Evolutionary conservation across 257 asterid genomes (phyloP).

Genomic region (Oldenlandia corymbosa): DNA sequence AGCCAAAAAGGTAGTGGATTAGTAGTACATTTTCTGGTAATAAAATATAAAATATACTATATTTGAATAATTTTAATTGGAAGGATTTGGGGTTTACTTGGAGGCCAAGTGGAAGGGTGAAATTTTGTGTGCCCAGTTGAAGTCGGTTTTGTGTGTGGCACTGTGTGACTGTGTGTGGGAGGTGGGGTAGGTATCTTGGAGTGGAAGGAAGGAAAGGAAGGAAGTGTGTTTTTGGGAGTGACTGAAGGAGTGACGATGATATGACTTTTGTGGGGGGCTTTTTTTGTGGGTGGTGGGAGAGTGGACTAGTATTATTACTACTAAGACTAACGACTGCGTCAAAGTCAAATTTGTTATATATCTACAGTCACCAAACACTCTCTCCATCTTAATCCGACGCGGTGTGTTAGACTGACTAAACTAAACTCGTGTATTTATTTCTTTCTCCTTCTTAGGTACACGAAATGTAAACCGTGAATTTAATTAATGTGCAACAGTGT

Average conservation of each 20-base stretch:
- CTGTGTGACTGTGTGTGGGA: neutral
- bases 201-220: conserved; percentile 11
- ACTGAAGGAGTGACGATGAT: conserved; percentile 17
- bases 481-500: too few relatives aligned
- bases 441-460: too few relatives aligned
- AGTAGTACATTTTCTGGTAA: neutral
- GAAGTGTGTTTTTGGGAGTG: conserved; percentile 12
- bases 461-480: neutral
- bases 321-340: conserved; percentile 11
- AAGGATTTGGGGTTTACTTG: neutral
- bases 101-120: conserved; percentile 10
- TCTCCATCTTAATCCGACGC: neutral
- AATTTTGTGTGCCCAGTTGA: too few relatives aligned
- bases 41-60: neutral
- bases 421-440: neutral
- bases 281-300: neutral
- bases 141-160: conserved; percentile 4
- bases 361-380: neutral
- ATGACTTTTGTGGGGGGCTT: too few relatives aligned
- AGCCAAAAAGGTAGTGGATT: neutral
- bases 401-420: neutral
- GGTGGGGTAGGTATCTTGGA: neutral
- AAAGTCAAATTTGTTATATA: conserved; percentile 14
- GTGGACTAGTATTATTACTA: conserved; percentile 7
- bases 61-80: too few relatives aligned